Evolutionary conservation across 1,284 basidiomycete genomes (phyloP), one percentile per base, ranked within the genome.

Genomic region (Chondrostereum purpureum): DNA sequence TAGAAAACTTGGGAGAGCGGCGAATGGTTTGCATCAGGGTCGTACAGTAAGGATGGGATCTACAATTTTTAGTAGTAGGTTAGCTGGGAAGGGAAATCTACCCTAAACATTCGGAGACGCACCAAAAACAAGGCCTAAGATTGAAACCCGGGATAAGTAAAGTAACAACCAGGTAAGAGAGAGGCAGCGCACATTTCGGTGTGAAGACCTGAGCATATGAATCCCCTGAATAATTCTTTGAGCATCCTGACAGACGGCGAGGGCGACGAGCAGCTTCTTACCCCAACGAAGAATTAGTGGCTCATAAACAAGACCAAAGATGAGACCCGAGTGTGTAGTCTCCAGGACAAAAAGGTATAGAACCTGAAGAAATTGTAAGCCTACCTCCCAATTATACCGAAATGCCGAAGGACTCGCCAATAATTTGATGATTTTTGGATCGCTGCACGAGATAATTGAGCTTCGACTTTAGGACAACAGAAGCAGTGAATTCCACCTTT

Each of bases 311-410:
- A 52, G 47, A 12, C 46, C 50, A 12, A 42, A 16, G n/a, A 47
- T 39, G 27, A 52, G 33, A 17, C 39, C 14, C 3, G 50, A 20
- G 36, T 41, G 40, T 8, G 27, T 35, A 4, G 51, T 53, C 24
- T 47, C 49, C 6, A 47, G 49, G 33, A 54, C 1, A 23, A 52
- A 38, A n/a, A 54, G 42, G 27, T 52, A 50, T 10, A 46, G 33
- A 35, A 46, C 42, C 47, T 49, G 24, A 22, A 24, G 17, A 17
- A 12, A 4, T 5, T 33, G 2, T 11, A 22, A 18, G 3, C 14
- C 13, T 39, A 5, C 24, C 3, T 2, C 10, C 23, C 5, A 34
- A 34, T 5, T 19, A 20, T 18, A 1, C 2, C 4, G 35, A 19
- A 13, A 17, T 3, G 43, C 21, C 39, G 18, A 31, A 31, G n/a